Base-by-base conservation (phyloP, 2,329 filamentous ascomycete species). In the Calonectria ilicicola region DNA sequence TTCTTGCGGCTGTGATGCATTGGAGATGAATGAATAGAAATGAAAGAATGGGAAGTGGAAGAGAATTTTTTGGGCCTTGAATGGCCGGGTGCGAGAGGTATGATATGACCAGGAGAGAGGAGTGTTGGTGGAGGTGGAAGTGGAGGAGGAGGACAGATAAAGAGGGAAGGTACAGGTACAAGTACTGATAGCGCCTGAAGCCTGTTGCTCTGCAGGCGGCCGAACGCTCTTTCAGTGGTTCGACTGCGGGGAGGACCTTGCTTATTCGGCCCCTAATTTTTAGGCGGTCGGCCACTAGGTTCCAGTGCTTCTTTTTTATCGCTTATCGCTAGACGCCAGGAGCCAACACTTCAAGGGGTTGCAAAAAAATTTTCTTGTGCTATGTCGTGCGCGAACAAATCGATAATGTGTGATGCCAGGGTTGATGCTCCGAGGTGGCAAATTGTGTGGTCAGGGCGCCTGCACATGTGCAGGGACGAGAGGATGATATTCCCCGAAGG, bases 1-100 rank as follows among this genome's bases (percentile, higher is more conserved):
- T 87, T 90, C 80, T 87, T 87, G 78, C 89, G 87, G 72, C 85
- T 86, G 81, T 91, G 89, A 82, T 90, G 88, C 89, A 91, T 91
- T 75, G 44, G 69, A 67, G 64, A 27, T 46, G 58, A 32, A 51
- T 63, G 49, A 21, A 63, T 46, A 60, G 65, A 72, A 68, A 64
- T 63, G 44, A 49, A 35, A 65, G 42, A n/a, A 65, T 56, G 62
- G 58, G 58, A 65, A 56, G 56, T 29, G 49, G 49, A 71, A 46
- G 27, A 75, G 38, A 74, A 46, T 56, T 38, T 14, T 46, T 49
- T 21, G 53, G 72, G 75, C 71, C 69, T 73, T 64, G 65, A 72
- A 76, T 69, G 74, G 69, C 72, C 63, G 63, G 68, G 72, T 75
- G 74, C 66, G 72, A 69, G 70, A 70, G 69, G 74, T 77, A 79